These are phyloP conservation scores for Ceratocystiopsis sp. DNA, from an alignment of 2,329 filamentous ascomycete species.

Conservation along the genomic window DNA sequence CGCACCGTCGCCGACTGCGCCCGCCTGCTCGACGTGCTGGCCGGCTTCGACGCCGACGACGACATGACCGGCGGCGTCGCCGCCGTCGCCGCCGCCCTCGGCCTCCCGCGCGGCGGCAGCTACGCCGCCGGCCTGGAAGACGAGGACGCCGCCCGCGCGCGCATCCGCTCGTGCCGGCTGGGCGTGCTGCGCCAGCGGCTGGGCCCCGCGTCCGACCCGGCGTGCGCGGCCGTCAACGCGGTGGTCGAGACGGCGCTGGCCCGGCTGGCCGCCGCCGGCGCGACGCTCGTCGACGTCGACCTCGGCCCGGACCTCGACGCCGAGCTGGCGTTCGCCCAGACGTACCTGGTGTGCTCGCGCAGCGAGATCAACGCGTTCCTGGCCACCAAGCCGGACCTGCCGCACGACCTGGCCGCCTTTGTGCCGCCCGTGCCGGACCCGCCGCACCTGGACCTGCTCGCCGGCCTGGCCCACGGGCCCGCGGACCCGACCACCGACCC, in stretches of 20 bases:
- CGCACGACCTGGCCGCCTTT: constrained; percentile 1
- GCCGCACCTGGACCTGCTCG: neutral
- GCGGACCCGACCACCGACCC: neutral
- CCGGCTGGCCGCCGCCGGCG: constrained; percentile 9
- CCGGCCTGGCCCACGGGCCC: neutral
- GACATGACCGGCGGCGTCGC: constrained; percentile 13
- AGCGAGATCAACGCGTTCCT: constrained; percentile 16
- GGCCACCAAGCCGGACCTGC: constrained; percentile 18
- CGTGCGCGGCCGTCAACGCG: constrained; percentile 10
- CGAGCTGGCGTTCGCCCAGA: neutral
- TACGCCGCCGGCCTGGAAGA: constrained; percentile 12
- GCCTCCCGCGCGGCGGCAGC: constrained; percentile 13
- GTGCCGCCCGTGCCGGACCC: neutral
- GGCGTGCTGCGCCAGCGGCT: constrained; percentile 14
- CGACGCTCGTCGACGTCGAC: constrained; percentile 13
- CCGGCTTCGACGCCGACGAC: constrained; percentile 14
- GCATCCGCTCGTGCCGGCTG: constrained; percentile 5
- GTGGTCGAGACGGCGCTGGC: constrained; percentile 10
- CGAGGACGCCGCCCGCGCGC: neutral
- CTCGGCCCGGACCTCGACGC: constrained; percentile 4
- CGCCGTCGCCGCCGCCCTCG: constrained; percentile 6
- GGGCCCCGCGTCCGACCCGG: constrained; percentile 9
- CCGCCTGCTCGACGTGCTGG: constrained; percentile 15
- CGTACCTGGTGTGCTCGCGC: constrained; percentile 12
- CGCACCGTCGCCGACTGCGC: constrained; percentile 15